phyloP scores from a whole-genome alignment of 169 alveolate species.

The Pseudocohnilembus persalinus region DNA sequence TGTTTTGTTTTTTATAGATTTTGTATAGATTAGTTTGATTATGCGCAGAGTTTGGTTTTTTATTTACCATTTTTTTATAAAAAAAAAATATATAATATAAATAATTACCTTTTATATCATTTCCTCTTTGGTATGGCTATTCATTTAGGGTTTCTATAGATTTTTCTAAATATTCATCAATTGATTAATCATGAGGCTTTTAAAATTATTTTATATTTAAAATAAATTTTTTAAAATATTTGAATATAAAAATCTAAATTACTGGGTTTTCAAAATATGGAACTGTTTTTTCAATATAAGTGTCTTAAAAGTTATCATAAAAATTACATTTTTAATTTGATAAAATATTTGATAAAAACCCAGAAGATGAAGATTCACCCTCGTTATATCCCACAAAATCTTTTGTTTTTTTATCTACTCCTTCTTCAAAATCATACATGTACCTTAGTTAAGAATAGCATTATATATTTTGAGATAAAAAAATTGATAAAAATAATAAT shows the following conservation, averaged over 20 bases:
- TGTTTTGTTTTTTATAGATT: no score
- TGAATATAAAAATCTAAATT: background rate
- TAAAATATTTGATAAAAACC: conserved; percentile 44
- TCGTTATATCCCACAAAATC: conserved; percentile 54
- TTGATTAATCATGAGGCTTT: conserved; percentile 1
- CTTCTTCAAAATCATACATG: conserved; percentile 60
- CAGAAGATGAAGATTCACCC: conserved; percentile 51
- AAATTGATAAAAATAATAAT: no score
- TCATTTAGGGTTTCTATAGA: conserved; percentile 25
- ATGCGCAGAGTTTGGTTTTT: conserved; percentile 41
- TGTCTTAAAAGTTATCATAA: conserved; percentile 12
- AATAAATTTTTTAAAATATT: background rate
- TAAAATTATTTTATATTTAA: background rate
- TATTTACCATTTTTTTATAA: conserved; percentile 56
- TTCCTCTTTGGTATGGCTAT: conserved; percentile 38
- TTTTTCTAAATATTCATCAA: conserved; percentile 42
- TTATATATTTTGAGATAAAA: background rate
- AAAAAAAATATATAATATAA: conserved; percentile 51
- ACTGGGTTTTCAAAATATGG: conserved; percentile 5
- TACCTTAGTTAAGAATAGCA: conserved; percentile 61
- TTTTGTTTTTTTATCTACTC: conserved; percentile 33
- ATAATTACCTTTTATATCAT: conserved; percentile 52
- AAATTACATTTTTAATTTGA: conserved; percentile 16
- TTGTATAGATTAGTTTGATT: no score
- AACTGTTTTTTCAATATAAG: background rate